Evolutionary conservation across 2,329 filamentous ascomycete genomes (phyloP), one percentile per base, ranked within the genome.

Genomic region (Hypomyces perniciosus): DNA sequence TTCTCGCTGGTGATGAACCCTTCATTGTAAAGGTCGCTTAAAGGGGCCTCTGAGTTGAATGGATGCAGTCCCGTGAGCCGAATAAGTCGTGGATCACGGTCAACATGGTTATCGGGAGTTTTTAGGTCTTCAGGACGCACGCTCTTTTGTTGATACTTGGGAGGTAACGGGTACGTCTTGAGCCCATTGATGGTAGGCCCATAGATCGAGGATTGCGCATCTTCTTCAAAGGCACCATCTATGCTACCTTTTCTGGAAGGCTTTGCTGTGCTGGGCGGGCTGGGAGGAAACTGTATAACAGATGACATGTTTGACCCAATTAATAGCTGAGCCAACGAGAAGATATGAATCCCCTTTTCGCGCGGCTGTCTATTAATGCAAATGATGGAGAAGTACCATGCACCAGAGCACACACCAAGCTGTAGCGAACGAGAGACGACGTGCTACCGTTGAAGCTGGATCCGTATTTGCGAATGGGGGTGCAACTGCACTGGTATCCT

Each of bases 1-100:
- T 95, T 86, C 9, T 90, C 86, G 37, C 85, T 88, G 1, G 90
- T 96, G 35, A 96, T 72, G 63, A 96, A 96, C 0, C 91, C 90
- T 71, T 79, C 74, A 42, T 92, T 79, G 67, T 84, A 96, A 1
- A 96, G 73, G 12, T 83, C 82, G 49, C 81, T 88, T 7, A 96
- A 71, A 0, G 91, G 90, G 8, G 91, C 80, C 68, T 96, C 91
- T 44, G 88, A 85, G 60, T 96, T 96, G 74, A 95, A 95, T 1
- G 91, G 91, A 67, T 96, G 91, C 5, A 88, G 79, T 27, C 91
- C 91, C 8, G 91, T 96, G 10, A 96, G 74, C 46, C 91, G 80
- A 57, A 96, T 93, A 12, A 96, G 74, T 38, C 90, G 79, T 1
- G 86, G 76, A 68, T 96, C 90, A 65, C 91, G 78, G 26, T 84